Percentiles rank a stretch among this genome's conserved stretches.
Conservation (phyloP, 2,329 filamentous ascomycete species). For the Davidsoniella eucalypti region DNA sequence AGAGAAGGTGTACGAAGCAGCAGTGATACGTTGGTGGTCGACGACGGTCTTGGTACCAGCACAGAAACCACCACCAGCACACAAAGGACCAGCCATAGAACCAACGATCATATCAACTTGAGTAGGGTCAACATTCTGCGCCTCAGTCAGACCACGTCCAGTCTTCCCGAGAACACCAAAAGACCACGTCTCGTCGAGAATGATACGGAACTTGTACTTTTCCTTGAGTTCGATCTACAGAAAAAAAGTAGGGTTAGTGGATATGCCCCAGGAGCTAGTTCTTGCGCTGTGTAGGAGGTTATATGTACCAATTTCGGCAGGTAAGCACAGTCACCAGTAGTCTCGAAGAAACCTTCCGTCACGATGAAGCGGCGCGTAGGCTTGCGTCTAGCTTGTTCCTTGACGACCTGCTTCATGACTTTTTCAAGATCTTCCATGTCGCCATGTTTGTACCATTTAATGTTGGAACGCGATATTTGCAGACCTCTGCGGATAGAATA, state of each 20-base stretch:
- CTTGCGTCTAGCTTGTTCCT: conserved; percentile 74
- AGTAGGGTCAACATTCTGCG: conserved; percentile 84
- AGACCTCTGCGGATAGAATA: conserved; percentile 89
- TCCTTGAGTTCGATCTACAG: conserved; percentile 62
- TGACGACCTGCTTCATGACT: conserved; percentile 67
- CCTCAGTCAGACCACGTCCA: conserved; percentile 83
- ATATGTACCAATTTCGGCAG: conserved; percentile 62
- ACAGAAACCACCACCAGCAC: conserved; percentile 90
- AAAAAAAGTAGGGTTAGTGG: not conserved
- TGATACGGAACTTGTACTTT: conserved; percentile 94
- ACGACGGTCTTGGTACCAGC: conserved; percentile 83
- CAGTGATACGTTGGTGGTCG: conserved; percentile 87
- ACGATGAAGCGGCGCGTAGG: conserved; percentile 89
- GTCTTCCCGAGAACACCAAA: conserved; percentile 88
- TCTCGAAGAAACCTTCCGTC: conserved; percentile 88
- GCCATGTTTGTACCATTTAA: conserved; percentile 90
- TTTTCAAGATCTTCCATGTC: conserved; percentile 86
- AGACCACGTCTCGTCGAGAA: conserved; percentile 94
- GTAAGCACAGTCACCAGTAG: conserved; percentile 67
- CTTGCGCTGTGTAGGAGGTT: not conserved
- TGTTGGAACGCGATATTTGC: conserved; percentile 78
- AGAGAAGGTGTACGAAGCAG: conserved; percentile 86
- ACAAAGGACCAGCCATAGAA: conserved; percentile 75
- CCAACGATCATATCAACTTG: conserved; percentile 97
- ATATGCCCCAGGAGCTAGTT: conserved; percentile 11